Percentiles rank a stretch among this genome's conserved stretches.
phyloP scores from a whole-genome alignment of 2,329 filamentous ascomycete genomes.

The Diaporthe australafricana region DNA sequence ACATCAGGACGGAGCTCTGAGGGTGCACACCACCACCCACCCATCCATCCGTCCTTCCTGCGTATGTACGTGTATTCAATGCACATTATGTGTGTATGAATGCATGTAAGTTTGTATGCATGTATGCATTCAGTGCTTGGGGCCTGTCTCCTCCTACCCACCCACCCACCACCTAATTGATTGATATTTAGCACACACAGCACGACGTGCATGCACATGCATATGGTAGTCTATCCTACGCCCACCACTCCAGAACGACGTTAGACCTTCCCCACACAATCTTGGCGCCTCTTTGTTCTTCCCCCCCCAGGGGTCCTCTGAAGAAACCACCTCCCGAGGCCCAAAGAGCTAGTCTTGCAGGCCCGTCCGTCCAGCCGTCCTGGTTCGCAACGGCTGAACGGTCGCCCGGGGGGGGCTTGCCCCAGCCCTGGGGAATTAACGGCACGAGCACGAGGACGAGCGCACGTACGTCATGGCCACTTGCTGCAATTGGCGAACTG shows the following conservation, averaged over 20 bases:
- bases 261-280: slow-evolving; percentile 14
- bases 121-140: neutral
- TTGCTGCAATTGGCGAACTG: neutral
- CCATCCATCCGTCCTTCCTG: neutral
- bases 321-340: slow-evolving; percentile 6
- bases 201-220: neutral
- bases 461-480: slow-evolving; percentile 14
- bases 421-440: neutral
- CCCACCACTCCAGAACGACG: neutral
- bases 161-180: neutral
- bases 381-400: slow-evolving; percentile 21
- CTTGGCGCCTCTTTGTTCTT: neutral
- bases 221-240: neutral
- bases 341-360: slow-evolving; percentile 5
- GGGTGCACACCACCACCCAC: neutral
- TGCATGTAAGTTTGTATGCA: too few species aligned
- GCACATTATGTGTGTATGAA: too few species aligned
- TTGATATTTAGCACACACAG: neutral
- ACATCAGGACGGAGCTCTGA: neutral
- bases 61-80: neutral
- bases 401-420: neutral
- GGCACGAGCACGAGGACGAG: neutral
- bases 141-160: neutral
- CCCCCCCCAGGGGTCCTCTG: slow-evolving; percentile 11
- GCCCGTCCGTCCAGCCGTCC: neutral